Conservation (phyloP, 2,329 filamentous ascomycete genomes). For the Triangularia verruculosa region DNA sequence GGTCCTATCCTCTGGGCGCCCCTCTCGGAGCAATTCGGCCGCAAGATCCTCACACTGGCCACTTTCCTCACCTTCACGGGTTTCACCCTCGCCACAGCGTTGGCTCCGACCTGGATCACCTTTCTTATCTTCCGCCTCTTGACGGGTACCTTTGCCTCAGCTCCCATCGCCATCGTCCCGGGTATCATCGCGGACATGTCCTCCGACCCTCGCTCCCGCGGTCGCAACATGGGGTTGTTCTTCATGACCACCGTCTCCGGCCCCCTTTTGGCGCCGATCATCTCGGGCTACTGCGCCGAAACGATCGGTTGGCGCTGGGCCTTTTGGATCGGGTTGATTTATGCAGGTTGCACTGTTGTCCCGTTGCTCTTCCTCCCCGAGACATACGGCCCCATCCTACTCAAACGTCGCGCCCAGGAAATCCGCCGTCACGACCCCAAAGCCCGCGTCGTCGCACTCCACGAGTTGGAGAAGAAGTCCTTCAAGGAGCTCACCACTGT, state of each 20-base stretch:
- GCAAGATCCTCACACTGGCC: conserved; percentile 44
- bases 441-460: conserved; percentile 53
- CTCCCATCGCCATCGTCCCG: conserved; percentile 59
- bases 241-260: conserved; percentile 65
- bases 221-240: conserved; percentile 60
- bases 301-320: conserved; percentile 66
- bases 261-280: conserved; percentile 63
- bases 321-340: conserved; percentile 68
- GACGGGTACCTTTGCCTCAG: conserved; percentile 52
- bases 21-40: conserved; percentile 62
- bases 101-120: conserved; percentile 51
- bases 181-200: conserved; percentile 67
- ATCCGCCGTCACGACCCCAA: conserved; percentile 55
- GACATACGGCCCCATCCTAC: conserved; percentile 58
- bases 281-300: conserved; percentile 59
- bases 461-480: conserved; percentile 60
- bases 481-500: conserved; percentile 60
- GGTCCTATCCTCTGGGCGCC: conserved; percentile 63
- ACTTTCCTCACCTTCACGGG: conserved; percentile 49
- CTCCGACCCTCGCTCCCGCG: conserved; percentile 51
- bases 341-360: conserved; percentile 60
- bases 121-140: conserved; percentile 56
- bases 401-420: conserved; percentile 53
- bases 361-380: conserved; percentile 63
- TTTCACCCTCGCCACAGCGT: conserved; percentile 55